Evolutionary conservation across 1,139 yeast genomes (phyloP).

Genomic region (Suhomyces kunorum): DNA sequence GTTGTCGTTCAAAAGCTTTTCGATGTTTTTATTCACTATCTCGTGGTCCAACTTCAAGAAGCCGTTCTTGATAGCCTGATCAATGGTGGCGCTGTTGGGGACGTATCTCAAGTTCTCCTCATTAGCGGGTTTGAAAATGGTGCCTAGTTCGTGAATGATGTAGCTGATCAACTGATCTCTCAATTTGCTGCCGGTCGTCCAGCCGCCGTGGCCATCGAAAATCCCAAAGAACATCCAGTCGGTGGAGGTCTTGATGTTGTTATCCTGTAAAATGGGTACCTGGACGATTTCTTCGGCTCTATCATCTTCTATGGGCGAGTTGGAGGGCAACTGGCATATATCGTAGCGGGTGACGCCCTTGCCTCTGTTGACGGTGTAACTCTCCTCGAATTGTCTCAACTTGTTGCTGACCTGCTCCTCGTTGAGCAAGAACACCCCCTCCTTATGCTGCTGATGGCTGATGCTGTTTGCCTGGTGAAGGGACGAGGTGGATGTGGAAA

Average conservation of each 20-base stretch:
- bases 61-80: conserved; percentile 78
- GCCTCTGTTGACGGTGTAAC: conserved; percentile 76
- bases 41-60: conserved; percentile 84
- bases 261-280: conserved; percentile 65
- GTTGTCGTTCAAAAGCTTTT: conserved; percentile 64
- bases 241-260: conserved; percentile 55
- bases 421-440: conserved; percentile 50
- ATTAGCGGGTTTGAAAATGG: conserved; percentile 58
- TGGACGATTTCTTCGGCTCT: conserved; percentile 84
- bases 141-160: conserved; percentile 77
- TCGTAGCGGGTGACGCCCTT: conserved; percentile 94
- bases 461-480: conserved; percentile 43
- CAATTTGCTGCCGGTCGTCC: conserved; percentile 85
- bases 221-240: conserved; percentile 97
- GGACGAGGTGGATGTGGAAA: conserved; percentile 48
- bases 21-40: conserved; percentile 75
- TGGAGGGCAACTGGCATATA: conserved; percentile 84
- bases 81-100: conserved; percentile 69
- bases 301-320: conserved; percentile 94
- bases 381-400: conserved; percentile 75
- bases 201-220: conserved; percentile 97
- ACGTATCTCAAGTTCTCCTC: conserved; percentile 51
- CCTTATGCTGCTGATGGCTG: conserved; percentile 46
- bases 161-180: conserved; percentile 75
- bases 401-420: conserved; percentile 75